phyloP scores from a whole-genome alignment of 75 land plant species.

The Selaginella tamariscina region DNA sequence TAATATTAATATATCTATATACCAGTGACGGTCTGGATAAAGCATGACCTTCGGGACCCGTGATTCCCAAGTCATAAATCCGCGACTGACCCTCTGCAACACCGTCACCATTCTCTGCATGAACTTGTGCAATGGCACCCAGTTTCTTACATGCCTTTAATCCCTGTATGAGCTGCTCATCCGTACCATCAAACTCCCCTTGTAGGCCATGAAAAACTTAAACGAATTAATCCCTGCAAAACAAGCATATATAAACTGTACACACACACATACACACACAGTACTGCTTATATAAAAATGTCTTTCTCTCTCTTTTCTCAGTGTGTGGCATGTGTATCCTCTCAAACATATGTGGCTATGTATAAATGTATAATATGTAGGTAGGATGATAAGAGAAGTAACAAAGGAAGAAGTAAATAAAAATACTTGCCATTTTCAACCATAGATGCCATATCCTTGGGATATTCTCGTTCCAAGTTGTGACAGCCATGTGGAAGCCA shows the following conservation, averaged over 20 bases:
- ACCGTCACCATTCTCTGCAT: slow-evolving; percentile 99
- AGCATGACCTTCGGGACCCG: slow-evolving; percentile 97
- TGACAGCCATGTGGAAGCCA: slow-evolving; percentile 96
- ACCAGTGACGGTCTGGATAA: slow-evolving; percentile 92
- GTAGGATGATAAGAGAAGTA: not conserved
- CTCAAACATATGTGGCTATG: not conserved
- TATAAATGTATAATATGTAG: not conserved
- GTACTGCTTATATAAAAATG: not conserved
- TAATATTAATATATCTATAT: slow-evolving; percentile 12
- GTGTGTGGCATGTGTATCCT: slow-evolving; percentile 5
- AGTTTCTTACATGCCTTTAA: slow-evolving; percentile 73
- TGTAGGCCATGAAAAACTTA: slow-evolving; percentile 97
- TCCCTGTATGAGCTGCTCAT: slow-evolving; percentile 80
- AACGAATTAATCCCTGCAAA: slow-evolving; percentile 84
- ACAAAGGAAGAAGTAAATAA: not conserved
- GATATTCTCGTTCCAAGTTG: slow-evolving; percentile 81
- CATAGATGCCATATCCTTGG: slow-evolving; percentile 84
- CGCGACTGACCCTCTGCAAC: slow-evolving; percentile 79
- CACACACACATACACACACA: not conserved
- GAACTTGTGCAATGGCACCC: slow-evolving; percentile 92
- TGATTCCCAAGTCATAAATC: slow-evolving; percentile 85
- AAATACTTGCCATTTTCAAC: slow-evolving; percentile 66
- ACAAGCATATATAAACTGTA: not conserved
- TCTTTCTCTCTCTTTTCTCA: not conserved
- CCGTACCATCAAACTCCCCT: slow-evolving; percentile 83